A percentile compares a stretch with the other conserved stretches of the same genome.
Conservation (phyloP, 768 basidiomycete genomes). For the Pholiota microspora region DNA sequence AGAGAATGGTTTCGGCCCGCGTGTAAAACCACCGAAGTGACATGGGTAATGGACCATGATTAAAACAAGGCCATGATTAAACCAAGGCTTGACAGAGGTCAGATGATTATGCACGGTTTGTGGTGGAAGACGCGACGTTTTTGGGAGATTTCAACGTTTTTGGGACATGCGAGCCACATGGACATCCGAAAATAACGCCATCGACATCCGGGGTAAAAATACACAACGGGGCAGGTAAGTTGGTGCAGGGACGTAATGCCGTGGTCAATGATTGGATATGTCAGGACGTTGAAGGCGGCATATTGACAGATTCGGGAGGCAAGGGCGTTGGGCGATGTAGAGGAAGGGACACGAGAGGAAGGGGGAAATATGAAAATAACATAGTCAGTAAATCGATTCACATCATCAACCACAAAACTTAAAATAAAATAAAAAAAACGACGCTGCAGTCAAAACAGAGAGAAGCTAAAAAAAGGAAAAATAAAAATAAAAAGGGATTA, state of each 20-base stretch:
- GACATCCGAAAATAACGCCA: background rate
- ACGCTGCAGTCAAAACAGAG: constrained; percentile 2
- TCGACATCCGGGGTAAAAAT: background rate
- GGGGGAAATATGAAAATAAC: background rate
- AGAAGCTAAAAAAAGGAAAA: constrained; percentile 2
- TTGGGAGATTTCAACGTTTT: background rate
- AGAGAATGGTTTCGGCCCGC: background rate
- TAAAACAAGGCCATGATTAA: too few species aligned
- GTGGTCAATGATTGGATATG: background rate
- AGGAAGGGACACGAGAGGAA: background rate
- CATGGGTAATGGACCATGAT: background rate
- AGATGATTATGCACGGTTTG: background rate
- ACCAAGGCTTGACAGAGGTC: background rate
- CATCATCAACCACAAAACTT: background rate
- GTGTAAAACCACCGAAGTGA: background rate
- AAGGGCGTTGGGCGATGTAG: background rate
- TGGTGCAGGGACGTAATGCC: background rate
- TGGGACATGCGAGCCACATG: constrained; percentile 4
- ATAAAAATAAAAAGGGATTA: background rate
- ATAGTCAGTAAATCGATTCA: background rate
- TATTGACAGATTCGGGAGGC: background rate
- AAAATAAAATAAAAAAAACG: constrained; percentile 4
- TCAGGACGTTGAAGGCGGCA: background rate
- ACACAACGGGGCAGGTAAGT: background rate
- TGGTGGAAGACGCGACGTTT: background rate